These are phyloP conservation scores for Candida stauntonica DNA, from an alignment of 805 yeast genomes.

Conservation along the genomic window DNA sequence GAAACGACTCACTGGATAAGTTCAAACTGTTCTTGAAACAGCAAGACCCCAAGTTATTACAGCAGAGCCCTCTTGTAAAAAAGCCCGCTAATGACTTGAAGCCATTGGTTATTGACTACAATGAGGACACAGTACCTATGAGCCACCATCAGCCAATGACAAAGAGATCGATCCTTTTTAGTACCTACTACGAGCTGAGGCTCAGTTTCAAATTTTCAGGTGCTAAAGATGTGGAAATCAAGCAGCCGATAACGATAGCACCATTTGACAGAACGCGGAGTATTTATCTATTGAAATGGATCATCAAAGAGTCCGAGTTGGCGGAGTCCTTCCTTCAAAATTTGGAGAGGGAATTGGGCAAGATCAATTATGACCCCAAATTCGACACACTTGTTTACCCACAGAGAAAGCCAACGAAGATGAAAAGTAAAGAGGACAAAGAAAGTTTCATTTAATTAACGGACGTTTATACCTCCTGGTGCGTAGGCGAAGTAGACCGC, in stretches of 20 bases:
- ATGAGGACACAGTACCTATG: constrained; percentile 28
- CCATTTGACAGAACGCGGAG: constrained; percentile 48
- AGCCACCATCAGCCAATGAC: constrained; percentile 47
- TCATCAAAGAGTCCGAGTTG: constrained; percentile 45
- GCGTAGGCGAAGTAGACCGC: no score
- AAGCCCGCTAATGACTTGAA: constrained; percentile 25
- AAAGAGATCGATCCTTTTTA: constrained; percentile 45
- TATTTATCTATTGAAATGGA: constrained; percentile 48
- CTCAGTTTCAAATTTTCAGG: constrained; percentile 42
- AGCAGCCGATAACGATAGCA: constrained; percentile 49
- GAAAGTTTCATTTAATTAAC: constrained; percentile 19
- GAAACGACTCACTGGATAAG: constrained; percentile 24
- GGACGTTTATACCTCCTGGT: no score
- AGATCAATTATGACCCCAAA: constrained; percentile 29
- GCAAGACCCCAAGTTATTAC: constrained; percentile 29
- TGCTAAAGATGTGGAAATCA: constrained; percentile 45
- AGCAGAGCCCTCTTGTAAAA: constrained; percentile 19
- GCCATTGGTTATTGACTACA: constrained; percentile 26
- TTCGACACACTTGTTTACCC: constrained; percentile 34
- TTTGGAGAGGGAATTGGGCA: constrained; percentile 31
- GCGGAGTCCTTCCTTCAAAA: constrained; percentile 29
- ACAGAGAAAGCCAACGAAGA: constrained; percentile 17
- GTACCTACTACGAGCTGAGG: constrained; percentile 46
- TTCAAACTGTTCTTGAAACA: constrained; percentile 29
- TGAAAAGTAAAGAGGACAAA: constrained; percentile 23